A percentile compares a stretch with the other conserved stretches of the same genome.
phyloP scores from a whole-genome alignment of 495 filamentous ascomycete genomes.

The Penicillium argentinense region DNA sequence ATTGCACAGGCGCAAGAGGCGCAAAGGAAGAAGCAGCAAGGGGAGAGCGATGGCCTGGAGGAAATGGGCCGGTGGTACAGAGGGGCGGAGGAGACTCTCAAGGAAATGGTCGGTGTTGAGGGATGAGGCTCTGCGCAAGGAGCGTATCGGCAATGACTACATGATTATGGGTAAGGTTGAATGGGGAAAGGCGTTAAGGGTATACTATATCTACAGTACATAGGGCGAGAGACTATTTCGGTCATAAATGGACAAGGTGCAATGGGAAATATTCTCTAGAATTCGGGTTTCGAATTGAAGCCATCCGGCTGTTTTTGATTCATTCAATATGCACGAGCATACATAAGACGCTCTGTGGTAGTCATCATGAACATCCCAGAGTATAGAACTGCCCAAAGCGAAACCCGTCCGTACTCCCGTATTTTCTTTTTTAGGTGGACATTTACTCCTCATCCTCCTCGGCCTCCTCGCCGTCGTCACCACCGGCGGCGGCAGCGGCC shows the following conservation, averaged over 20 bases:
- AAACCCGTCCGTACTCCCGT: conserved; percentile 45
- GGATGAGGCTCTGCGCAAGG: conserved; percentile 13
- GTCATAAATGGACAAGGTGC: conserved; percentile 1
- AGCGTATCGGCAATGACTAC: conserved; percentile 8
- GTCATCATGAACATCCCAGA: conserved; percentile 41
- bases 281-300: conserved; percentile 38
- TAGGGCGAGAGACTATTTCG: not conserved
- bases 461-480: conserved; percentile 78
- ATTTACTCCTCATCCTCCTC: conserved; percentile 87
- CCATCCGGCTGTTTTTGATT: conserved; percentile 41
- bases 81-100: conserved; percentile 66
- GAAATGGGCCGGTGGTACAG: conserved; percentile 81
- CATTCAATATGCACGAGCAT: conserved; percentile 46
- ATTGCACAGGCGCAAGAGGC: conserved; percentile 76
- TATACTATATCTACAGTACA: conserved; percentile 16
- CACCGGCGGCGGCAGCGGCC: conserved; percentile 90
- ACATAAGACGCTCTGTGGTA: conserved; percentile 47
- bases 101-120: conserved; percentile 59
- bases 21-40: conserved; percentile 70
- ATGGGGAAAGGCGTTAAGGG: conserved; percentile 26
- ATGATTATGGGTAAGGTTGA: conserved; percentile 22
- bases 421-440: conserved; percentile 27
- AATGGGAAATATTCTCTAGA: conserved; percentile 2
- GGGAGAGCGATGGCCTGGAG: conserved; percentile 76
- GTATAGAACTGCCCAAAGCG: conserved; percentile 38